Percentiles rank a stretch among this genome's conserved stretches.
Conservation (phyloP, 2,329 filamentous ascomycete genomes). For the Claviceps arundinis region DNA sequence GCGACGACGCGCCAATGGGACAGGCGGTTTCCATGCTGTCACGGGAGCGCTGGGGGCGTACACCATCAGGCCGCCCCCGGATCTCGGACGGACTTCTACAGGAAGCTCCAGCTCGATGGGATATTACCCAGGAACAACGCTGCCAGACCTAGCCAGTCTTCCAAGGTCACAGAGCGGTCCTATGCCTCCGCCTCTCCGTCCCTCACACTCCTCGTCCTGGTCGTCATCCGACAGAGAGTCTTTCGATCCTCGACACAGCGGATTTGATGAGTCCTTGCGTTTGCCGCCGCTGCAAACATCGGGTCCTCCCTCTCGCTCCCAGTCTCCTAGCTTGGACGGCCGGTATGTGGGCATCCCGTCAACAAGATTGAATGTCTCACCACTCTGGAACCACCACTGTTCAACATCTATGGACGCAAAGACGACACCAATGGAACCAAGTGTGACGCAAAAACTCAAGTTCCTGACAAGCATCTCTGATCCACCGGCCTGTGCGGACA, state of each 20-base stretch:
- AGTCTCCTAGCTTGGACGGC: slow-evolving; percentile 13
- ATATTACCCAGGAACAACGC: slow-evolving; percentile 13
- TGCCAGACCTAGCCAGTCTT: slow-evolving; percentile 18
- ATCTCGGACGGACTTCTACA: slow-evolving; percentile 10
- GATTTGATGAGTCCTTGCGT: slow-evolving; percentile 39
- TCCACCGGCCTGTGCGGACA: slow-evolving; percentile 35
- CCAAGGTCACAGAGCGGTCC: slow-evolving; percentile 24
- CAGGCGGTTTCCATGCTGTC: slow-evolving; percentile 19
- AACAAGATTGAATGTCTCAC: slow-evolving; percentile 12
- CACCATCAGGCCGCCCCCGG: slow-evolving; percentile 6
- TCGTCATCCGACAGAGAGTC: slow-evolving; percentile 16
- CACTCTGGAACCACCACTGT: slow-evolving; percentile 1
- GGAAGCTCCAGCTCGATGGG: slow-evolving; percentile 9
- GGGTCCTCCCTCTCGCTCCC: slow-evolving; percentile 18
- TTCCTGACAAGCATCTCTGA: slow-evolving; percentile 65
- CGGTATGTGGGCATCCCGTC: slow-evolving; percentile 15
- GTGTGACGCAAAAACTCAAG: slow-evolving; percentile 62
- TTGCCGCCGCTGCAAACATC: slow-evolving; percentile 40
- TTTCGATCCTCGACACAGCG: slow-evolving; percentile 27
- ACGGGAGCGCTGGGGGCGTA: slow-evolving; percentile 6
- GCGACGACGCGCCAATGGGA: slow-evolving; percentile 44
- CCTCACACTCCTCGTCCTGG: slow-evolving; percentile 19
- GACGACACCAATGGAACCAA: slow-evolving; percentile 32
- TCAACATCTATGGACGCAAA: slow-evolving; percentile 21
- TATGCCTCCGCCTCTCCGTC: slow-evolving; percentile 43